Percentiles rank a stretch among this genome's conserved stretches.
Conservation (phyloP, 164 flowering plant genomes). For the Kingdonia uniflora region DNA sequence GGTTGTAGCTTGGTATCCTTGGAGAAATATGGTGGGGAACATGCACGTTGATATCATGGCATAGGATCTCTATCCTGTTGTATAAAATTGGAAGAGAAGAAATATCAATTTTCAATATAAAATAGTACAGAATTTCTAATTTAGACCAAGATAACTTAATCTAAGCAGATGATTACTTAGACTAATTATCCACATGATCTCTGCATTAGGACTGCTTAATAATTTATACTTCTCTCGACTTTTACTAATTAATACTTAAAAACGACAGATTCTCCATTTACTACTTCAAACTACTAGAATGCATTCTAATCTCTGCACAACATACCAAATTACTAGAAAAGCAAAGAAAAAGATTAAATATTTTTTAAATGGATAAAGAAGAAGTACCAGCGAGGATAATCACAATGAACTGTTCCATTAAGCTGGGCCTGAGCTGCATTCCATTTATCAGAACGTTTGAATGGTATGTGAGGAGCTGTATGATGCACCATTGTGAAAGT, state of each 20-base stretch:
- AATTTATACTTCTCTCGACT: too few relatives aligned
- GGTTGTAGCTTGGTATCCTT: conserved; percentile 84
- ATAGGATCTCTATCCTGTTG: conserved; percentile 32
- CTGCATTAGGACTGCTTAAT: too few relatives aligned
- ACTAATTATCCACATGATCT: too few relatives aligned
- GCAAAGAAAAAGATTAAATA: not conserved
- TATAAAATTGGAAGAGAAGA: not conserved
- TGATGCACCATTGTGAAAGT: conserved; percentile 98
- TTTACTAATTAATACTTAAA: too few relatives aligned
- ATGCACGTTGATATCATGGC: conserved; percentile 86
- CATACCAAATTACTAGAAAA: conserved; percentile 8
- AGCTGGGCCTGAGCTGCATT: conserved; percentile 42
- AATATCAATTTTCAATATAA: not conserved
- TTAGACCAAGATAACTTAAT: too few relatives aligned
- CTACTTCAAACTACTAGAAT: not conserved
- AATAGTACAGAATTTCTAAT: not conserved
- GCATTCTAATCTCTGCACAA: not conserved
- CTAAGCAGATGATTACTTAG: too few relatives aligned
- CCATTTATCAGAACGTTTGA: conserved; percentile 32
- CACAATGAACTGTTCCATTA: conserved; percentile 89
- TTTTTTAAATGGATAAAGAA: not conserved
- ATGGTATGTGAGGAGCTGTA: conserved; percentile 94
- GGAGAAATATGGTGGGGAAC: conserved; percentile 86
- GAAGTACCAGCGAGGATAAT: conserved; percentile 73
- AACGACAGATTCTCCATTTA: too few relatives aligned